These are phyloP conservation scores for Xylaria arbuscula DNA, from an alignment of 2,329 filamentous ascomycete genomes.

Conservation along the genomic window DNA sequence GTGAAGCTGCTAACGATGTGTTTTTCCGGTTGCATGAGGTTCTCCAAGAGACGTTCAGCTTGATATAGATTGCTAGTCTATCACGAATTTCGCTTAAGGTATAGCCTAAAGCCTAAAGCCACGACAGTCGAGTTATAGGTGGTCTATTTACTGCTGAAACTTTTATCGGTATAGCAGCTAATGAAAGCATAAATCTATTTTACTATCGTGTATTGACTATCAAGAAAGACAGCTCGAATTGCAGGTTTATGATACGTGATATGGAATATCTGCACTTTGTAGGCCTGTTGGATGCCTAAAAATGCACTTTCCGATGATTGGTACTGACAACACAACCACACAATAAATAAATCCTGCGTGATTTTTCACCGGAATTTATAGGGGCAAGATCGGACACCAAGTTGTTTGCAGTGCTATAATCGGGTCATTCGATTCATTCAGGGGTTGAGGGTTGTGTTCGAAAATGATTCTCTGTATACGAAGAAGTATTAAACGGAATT, in stretches of 20 bases:
- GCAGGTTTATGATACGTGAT: not conserved
- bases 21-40: not conserved
- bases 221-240: not conserved
- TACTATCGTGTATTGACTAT: not conserved
- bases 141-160: not conserved
- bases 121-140: not conserved
- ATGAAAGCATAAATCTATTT: not conserved
- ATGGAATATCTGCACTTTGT: too few relatives aligned
- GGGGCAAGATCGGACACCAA: not conserved
- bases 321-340: not conserved
- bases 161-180: not conserved
- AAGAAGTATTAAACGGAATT: too few relatives aligned
- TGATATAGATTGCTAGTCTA: not conserved
- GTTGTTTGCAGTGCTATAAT: not conserved
- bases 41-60: not conserved
- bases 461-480: too few relatives aligned
- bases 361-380: not conserved
- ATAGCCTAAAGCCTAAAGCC: conserved; percentile 6
- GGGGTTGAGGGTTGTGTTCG: not conserved
- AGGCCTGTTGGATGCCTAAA: conserved; percentile 27
- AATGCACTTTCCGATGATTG: conserved; percentile 8
- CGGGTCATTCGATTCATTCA: not conserved
- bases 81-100: not conserved
- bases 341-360: not conserved
- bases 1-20: not conserved